phyloP scores from a whole-genome alignment of 257 asterid genomes.

The Knoxia roxburghii region DNA sequence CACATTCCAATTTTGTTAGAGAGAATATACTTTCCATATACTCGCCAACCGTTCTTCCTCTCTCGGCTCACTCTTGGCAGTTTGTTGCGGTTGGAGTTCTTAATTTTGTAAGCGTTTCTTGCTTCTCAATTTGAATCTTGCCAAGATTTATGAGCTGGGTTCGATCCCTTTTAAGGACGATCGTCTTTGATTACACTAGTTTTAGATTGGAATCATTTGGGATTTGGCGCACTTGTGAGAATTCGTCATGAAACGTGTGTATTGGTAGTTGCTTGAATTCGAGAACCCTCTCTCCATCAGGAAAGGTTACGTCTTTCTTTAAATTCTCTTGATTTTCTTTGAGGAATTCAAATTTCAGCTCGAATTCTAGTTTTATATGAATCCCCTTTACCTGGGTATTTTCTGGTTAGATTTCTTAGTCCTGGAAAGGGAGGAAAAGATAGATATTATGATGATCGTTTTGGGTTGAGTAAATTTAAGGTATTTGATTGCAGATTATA shows the following conservation, averaged over 20 bases:
- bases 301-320: constrained; percentile 4
- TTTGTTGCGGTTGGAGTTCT: constrained; percentile 29
- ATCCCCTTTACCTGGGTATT: constrained; percentile 21
- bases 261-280: constrained; percentile 1
- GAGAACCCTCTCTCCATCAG: constrained; percentile 8
- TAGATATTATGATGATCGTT: background rate
- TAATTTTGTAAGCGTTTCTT: constrained; percentile 39
- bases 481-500: constrained; percentile 9
- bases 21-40: constrained; percentile 57
- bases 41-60: constrained; percentile 12
- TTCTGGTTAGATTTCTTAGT: background rate
- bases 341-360: constrained; percentile 19
- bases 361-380: constrained; percentile 14
- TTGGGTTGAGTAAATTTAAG: constrained; percentile 3
- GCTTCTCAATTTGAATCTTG: constrained; percentile 23
- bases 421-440: background rate
- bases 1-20: constrained; percentile 54
- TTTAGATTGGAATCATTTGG: constrained; percentile 1
- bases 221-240: constrained; percentile 9
- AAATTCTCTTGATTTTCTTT: constrained; percentile 3
- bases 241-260: background rate
- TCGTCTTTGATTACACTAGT: background rate
- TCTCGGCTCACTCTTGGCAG: constrained; percentile 41
- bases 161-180: constrained; percentile 8
- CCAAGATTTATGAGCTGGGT: constrained; percentile 37